These are phyloP conservation scores for Leptographium lundbergii DNA, from an alignment of 2,329 filamentous ascomycete genomes.

Conservation along the genomic window DNA sequence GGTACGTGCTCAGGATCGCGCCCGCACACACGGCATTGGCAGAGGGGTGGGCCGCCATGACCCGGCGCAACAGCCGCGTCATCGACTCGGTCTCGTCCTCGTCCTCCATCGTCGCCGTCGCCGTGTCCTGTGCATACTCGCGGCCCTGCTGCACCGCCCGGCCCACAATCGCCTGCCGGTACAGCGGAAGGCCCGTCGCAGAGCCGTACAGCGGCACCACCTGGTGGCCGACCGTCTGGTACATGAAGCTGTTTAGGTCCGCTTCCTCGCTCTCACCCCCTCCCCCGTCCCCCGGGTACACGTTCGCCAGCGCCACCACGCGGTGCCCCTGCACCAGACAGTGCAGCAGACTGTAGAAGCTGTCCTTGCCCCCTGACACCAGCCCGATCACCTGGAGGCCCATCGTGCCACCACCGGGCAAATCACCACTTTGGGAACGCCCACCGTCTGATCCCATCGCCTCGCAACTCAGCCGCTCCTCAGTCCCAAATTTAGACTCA, in stretches of 20 bases:
- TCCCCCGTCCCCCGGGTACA: conserved; percentile 46
- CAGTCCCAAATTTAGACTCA: too few relatives aligned
- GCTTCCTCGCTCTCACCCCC: conserved; percentile 28
- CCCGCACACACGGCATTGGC: conserved; percentile 82
- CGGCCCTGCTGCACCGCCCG: conserved; percentile 55
- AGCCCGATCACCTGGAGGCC: conserved; percentile 70
- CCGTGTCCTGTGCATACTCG: conserved; percentile 48
- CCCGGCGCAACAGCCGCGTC: conserved; percentile 55
- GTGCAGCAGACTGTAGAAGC: conserved; percentile 84
- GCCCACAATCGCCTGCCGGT: conserved; percentile 65
- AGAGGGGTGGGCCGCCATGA: conserved; percentile 59
- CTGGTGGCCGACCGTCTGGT: conserved; percentile 88
- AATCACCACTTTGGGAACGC: too few relatives aligned
- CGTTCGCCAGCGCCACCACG: conserved; percentile 78
- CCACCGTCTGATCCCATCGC: too few relatives aligned
- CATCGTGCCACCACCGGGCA: background rate
- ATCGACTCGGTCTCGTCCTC: conserved; percentile 83
- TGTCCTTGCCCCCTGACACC: conserved; percentile 95
- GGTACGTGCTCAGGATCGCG: conserved; percentile 89
- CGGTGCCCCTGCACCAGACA: conserved; percentile 76
- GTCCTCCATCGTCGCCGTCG: conserved; percentile 46
- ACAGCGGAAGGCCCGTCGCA: conserved; percentile 71
- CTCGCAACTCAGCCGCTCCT: too few relatives aligned
- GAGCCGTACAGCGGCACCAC: conserved; percentile 74
- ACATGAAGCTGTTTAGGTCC: conserved; percentile 97